Evolutionary conservation across 1,139 yeast genomes (phyloP), one percentile per base, ranked within the genome.

Genomic region (Debaryomyces psychrophilus): DNA sequence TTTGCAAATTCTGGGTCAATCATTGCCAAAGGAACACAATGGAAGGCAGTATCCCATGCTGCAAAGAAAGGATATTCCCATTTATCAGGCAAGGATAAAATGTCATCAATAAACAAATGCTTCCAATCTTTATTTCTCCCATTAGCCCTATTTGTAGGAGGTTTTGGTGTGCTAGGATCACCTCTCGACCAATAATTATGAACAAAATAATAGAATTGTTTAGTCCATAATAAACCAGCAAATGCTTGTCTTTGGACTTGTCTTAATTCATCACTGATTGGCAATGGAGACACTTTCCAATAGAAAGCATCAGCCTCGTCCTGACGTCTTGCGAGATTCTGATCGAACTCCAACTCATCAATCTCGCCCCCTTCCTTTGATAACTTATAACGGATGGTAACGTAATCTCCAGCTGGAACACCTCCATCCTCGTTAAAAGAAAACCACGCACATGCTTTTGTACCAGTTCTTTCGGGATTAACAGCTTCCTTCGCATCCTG

Each of bases 11-110:
- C 92, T 1, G 97, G 97, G 65, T 92, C 98, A 60, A 92, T 81
- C 93, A 92, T 89, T 4, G 97, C 95, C 54, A 92, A 73, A 2
- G 98, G 97, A 57, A 92, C 82, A 62, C 97, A 89, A 67, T 92
- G 98, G 81, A 92, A 92, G 0, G 97, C 96, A 2, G 96, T 87
- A 65, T 92, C 98, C 98, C 98, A 92, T 5, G 97, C 95, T 8
- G 97, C 97, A 65, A 92, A 92, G 64, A 92, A 92, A 3, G 97
- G 97, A 65, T 92, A 92, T 66, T 92, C 98, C 92, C 97, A 92
- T 65, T 90, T 92, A 63, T 92, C 98, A 2, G 98, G 98, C 73
- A 92, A 78, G 1, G 96, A 88, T 56, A 92, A 74, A 45, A 92
- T 81, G 64, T 92, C 97, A 62, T 90, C 95, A 58, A 89, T 86